Percentiles rank a stretch among this genome's conserved stretches.
Evolutionary conservation across 2,329 filamentous ascomycete species (phyloP).

Genomic region (Penicillium aurantiogriseum): DNA sequence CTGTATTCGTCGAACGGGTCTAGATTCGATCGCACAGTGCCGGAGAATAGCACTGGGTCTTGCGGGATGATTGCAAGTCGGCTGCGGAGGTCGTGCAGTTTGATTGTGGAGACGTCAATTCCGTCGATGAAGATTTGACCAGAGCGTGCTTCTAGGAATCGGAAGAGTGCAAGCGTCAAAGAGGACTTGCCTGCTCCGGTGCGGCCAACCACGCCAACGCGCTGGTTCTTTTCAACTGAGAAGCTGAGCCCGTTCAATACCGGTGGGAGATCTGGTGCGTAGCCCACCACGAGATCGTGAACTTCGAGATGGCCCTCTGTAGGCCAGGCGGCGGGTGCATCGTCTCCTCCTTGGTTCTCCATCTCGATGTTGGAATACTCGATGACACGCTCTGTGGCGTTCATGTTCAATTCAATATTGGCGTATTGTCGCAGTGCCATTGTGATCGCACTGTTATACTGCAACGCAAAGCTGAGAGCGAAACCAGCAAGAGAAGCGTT

Average conservation of each 20-base stretch:
- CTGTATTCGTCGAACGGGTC: constrained; percentile 72
- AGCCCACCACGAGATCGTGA: constrained; percentile 68
- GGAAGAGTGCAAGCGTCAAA: constrained; percentile 32
- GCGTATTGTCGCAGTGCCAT: constrained; percentile 68
- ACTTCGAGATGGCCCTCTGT: constrained; percentile 68
- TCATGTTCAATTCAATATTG: constrained; percentile 60
- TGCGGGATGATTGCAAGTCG: constrained; percentile 78
- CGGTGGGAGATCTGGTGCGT: constrained; percentile 65
- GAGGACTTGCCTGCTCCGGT: constrained; percentile 39
- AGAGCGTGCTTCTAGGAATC: constrained; percentile 28
- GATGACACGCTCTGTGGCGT: constrained; percentile 46
- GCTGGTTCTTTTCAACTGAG: constrained; percentile 25
- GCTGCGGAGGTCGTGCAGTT: constrained; percentile 62
- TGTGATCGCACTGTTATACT: constrained; percentile 65
- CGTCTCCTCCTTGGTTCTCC: constrained; percentile 25
- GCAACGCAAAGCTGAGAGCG: constrained; percentile 70
- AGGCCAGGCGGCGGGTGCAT: constrained; percentile 32
- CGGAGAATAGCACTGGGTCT: constrained; percentile 78
- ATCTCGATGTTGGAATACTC: constrained; percentile 51
- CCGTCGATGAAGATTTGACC: constrained; percentile 34
- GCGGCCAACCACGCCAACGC: constrained; percentile 35
- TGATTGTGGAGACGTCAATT: constrained; percentile 50
- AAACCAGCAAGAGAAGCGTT: constrained; percentile 73
- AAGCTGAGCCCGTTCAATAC: constrained; percentile 30
- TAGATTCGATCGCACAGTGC: constrained; percentile 72